Evolutionary conservation across 2,329 filamentous ascomycete species (phyloP).

Genomic region (Neofusicoccum kwambonambiense): DNA sequence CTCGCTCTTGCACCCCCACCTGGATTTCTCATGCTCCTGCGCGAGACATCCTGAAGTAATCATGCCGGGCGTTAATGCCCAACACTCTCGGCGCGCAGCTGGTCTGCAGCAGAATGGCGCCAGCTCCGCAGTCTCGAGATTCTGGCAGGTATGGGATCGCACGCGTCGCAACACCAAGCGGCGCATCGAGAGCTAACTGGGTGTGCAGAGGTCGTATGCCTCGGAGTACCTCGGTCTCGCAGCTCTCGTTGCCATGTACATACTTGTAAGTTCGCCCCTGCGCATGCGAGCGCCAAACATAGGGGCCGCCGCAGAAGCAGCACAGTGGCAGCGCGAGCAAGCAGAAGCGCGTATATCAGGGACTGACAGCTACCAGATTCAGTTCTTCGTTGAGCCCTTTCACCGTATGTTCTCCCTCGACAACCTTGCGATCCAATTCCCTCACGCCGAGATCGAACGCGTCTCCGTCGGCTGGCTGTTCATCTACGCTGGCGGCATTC

Average conservation of each 20-base stretch:
- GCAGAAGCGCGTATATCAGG: not conserved
- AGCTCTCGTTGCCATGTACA: constrained; percentile 66
- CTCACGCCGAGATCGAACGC: constrained; percentile 78
- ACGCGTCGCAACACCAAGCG: not conserved
- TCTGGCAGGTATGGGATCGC: constrained; percentile 17
- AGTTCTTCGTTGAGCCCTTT: constrained; percentile 75
- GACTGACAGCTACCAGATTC: constrained; percentile 49
- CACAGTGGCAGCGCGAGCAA: constrained; percentile 21
- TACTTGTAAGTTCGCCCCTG: constrained; percentile 51
- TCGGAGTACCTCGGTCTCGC: constrained; percentile 82
- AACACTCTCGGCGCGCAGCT: constrained; percentile 11
- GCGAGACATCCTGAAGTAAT: not conserved
- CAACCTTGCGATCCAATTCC: constrained; percentile 80
- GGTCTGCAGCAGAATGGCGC: constrained; percentile 11
- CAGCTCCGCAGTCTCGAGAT: constrained; percentile 11
- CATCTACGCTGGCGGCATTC: constrained; percentile 72
- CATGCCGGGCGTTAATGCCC: constrained; percentile 8
- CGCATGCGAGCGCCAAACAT: not conserved
- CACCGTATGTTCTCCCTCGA: constrained; percentile 92
- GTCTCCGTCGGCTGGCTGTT: constrained; percentile 79
- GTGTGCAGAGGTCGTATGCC: constrained; percentile 70
- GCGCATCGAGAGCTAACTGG: constrained; percentile 19
- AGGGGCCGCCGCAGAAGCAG: not conserved
- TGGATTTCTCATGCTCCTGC: not conserved
- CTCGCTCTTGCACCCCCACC: not conserved